Evolutionary conservation across 1,284 basidiomycete genomes (phyloP).

Genomic region (Irpex lacteus): DNA sequence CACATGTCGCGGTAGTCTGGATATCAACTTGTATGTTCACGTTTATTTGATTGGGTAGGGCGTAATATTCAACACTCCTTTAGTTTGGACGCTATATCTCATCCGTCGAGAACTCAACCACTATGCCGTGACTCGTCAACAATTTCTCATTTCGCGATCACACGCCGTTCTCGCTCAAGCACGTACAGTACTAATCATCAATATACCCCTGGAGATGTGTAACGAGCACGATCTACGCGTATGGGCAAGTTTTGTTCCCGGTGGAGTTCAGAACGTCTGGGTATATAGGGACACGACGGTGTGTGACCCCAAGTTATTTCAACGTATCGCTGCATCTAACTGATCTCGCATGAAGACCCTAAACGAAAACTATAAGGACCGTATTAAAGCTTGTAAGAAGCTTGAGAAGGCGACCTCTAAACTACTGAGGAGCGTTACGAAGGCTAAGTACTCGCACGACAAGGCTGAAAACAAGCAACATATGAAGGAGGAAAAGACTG

Average conservation of each 20-base stretch:
- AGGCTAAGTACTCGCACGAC: conserved; percentile 35
- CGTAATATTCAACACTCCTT: not conserved
- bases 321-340: too few species aligned
- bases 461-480: conserved; percentile 30
- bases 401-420: conserved; percentile 64
- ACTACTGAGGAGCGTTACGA: conserved; percentile 53
- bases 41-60: not conserved
- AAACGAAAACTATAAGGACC: conserved; percentile 59
- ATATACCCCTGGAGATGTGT: conserved; percentile 62
- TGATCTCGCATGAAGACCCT: conserved; percentile 38
- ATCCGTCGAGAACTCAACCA: conserved; percentile 63
- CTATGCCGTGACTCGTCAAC: conserved; percentile 67
- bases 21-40: conserved; percentile 40
- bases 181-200: conserved; percentile 75
- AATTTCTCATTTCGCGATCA: conserved; percentile 61
- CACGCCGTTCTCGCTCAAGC: conserved; percentile 70
- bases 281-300: conserved; percentile 53
- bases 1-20: conserved; percentile 47
- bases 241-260: conserved; percentile 71
- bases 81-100: conserved; percentile 70
- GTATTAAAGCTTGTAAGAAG: conserved; percentile 53
- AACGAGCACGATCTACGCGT: conserved; percentile 58
- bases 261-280: conserved; percentile 79
- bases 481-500: conserved; percentile 18
- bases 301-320: not conserved